Base-by-base conservation (phyloP, 768 basidiomycete species). In the Mycena maculata region DNA sequence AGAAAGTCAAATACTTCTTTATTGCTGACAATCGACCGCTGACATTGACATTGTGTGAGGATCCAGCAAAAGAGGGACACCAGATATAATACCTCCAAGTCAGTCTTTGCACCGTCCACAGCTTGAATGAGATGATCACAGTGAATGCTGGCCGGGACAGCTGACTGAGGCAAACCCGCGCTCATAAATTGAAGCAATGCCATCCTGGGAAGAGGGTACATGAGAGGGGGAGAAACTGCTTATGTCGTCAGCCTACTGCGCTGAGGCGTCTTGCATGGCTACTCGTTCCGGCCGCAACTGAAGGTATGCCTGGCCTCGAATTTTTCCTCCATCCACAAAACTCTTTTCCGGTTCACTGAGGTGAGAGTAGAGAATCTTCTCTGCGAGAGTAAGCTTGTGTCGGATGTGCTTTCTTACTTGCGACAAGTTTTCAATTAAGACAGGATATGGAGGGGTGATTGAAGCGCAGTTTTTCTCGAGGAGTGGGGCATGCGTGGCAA, bases 71-170 rank as follows among this genome's bases (percentile, higher is more conserved):
- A 49, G 12, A 56, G 23, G 13, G 48, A 48, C 27, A 60, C 33
- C 18, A 42, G 49, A 25, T 22, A 12, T 25, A 65, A 11, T 72
- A 93, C 94, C 87, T 94, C 83, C 64, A 99, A 81, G 75, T 99
- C 98, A 3, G 87, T 79, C 44, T 91, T 87, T 3, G 96, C 98
- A 4, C 97, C 97, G 59, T 91, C 87, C n/a, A 86, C 84, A 20
- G 98, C 98, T 78, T 96, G 95, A 63, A 99, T 98, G 48, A 99
- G 86, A 80, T 99, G 98, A 76, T 99, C 98, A 74, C 98, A 99
- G 78, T 99, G 98, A 68, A 99, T 98, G 68, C 93, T 94, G 9
- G 91, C 87, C 33, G 93, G 93, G 1, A 98, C 97, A 18, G 93
- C 93, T 73, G 91, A 93, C 67, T 86, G 85, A 27, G 88, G 79